Percentiles rank a stretch among this genome's conserved stretches.
Evolutionary conservation across 2,329 filamentous ascomycete genomes (phyloP).

Genomic region (Emergomyces africanus): DNA sequence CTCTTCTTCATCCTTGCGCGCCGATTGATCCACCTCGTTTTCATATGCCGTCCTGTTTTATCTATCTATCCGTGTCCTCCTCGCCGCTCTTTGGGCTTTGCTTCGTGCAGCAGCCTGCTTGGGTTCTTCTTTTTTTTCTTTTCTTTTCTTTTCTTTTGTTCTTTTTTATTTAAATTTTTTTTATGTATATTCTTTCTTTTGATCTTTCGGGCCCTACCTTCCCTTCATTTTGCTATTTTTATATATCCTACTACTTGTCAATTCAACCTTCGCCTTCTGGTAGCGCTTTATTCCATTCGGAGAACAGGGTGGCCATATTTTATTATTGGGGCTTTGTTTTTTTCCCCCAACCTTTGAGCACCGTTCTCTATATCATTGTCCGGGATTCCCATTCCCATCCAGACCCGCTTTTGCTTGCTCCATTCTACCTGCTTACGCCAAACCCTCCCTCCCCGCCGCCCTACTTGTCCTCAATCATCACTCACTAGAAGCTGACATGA

Average conservation of each 20-base stretch:
- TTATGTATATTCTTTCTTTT: too few relatives aligned
- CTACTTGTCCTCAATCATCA: conserved; percentile 1
- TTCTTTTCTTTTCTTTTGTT: not conserved
- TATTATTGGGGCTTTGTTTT: too few relatives aligned
- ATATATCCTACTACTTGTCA: not conserved
- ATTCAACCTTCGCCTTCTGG: not conserved
- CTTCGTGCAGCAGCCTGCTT: too few relatives aligned
- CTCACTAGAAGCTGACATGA: conserved; percentile 22
- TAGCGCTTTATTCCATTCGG: not conserved
- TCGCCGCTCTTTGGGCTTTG: not conserved
- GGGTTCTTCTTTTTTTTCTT: not conserved
- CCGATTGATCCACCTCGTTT: not conserved
- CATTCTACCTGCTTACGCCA: not conserved
- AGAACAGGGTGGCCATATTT: not conserved
- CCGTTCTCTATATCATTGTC: not conserved
- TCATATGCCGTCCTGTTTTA: not conserved
- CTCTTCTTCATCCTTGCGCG: conserved; percentile 1
- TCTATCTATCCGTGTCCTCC: not conserved
- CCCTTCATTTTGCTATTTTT: not conserved
- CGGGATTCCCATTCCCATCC: not conserved
- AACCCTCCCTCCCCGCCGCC: conserved; percentile 1
- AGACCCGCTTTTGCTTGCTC: not conserved
- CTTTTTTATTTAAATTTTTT: not conserved
- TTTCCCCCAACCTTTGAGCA: not conserved
- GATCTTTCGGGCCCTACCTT: not conserved